Base-by-base conservation (phyloP, 495 filamentous ascomycete genomes). In the Penicillium subrubescens region DNA sequence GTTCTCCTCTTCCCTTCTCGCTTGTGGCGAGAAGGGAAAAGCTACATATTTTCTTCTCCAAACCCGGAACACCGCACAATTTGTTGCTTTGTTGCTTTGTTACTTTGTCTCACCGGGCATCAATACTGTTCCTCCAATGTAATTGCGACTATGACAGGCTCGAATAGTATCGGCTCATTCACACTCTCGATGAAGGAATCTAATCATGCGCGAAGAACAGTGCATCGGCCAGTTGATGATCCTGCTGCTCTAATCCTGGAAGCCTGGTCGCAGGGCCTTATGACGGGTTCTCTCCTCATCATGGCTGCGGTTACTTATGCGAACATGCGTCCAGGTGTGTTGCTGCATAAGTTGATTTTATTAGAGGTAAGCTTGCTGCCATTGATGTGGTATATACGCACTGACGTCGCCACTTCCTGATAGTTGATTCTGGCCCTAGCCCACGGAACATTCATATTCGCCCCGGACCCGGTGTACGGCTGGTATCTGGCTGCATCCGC, bases 311-410 rank as follows among this genome's bases (percentile, higher is more conserved):
- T 74, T 48, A 75, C 74, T 2, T 48, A 63, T 44, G 70, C 69
- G 37, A 77, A 77, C 60, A 74, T 74, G 65, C 67, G 67, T 37
- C 41, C 60, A 15, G 70, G 71, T 12, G 65, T 73, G 31, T 54
- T 77, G 17, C 72, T 77, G 3, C 71, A 77, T 57, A 77, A 77
- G 59, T 39, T 77, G n/a, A 75, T 75, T 62, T 56, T 77, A 11
- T 21, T 73, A 5, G 75, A 78, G 69, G 74, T 76, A 62, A 12
- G 37, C 37, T 12, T 5, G 14, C 37, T 41, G 12, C 37, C 37
- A 41, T 17, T 41, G 37, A 15, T 17, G 12, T 41, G 37, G 37
- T 1, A 41, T 41, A 41, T 41, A 41, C 3, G 37, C 37, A 41
- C 37, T 41, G 15, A 41, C 14, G 14, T 54, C 10, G 17, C 15